These are phyloP conservation scores for Bertia moriformis DNA, from an alignment of 2,329 filamentous ascomycete species.

Conservation along the genomic window DNA sequence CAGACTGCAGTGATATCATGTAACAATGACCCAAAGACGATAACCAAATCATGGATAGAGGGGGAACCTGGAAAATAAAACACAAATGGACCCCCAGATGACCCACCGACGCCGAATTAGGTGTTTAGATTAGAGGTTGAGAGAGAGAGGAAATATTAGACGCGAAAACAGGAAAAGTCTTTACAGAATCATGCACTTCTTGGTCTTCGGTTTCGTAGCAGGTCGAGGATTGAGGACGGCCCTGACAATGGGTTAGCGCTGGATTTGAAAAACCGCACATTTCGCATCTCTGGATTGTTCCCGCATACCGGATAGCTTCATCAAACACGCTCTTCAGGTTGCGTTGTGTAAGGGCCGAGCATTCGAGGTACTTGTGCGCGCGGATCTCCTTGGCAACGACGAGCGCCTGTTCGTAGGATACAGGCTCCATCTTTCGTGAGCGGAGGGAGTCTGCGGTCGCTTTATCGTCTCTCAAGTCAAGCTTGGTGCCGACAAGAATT, in stretches of 20 bases:
- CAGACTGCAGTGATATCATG: too few relatives aligned
- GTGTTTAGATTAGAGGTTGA: neutral
- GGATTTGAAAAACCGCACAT: too few relatives aligned
- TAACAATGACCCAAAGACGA: too few relatives aligned
- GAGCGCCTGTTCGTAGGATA: slow-evolving; percentile 83
- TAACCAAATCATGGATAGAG: too few relatives aligned
- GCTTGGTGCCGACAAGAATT: slow-evolving; percentile 91
- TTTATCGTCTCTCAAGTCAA: slow-evolving; percentile 83
- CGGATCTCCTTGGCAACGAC: slow-evolving; percentile 83
- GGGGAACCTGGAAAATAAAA: neutral
- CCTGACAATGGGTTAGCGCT: neutral
- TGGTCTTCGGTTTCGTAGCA: neutral
- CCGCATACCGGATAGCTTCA: slow-evolving; percentile 84
- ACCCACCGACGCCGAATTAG: slow-evolving; percentile 1
- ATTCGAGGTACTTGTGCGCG: slow-evolving; percentile 95
- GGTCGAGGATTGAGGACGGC: slow-evolving; percentile 1
- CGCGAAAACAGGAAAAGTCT: neutral
- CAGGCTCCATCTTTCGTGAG: slow-evolving; percentile 91
- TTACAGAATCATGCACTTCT: slow-evolving; percentile 1
- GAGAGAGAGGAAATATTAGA: neutral
- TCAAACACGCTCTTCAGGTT: slow-evolving; percentile 98
- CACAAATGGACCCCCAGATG: neutral
- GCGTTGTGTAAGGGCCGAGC: slow-evolving; percentile 87
- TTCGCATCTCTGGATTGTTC: too few relatives aligned
- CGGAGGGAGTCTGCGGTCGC: slow-evolving; percentile 68